Conservation (phyloP, 1,284 basidiomycete species). For the Volvariella volvacea region DNA sequence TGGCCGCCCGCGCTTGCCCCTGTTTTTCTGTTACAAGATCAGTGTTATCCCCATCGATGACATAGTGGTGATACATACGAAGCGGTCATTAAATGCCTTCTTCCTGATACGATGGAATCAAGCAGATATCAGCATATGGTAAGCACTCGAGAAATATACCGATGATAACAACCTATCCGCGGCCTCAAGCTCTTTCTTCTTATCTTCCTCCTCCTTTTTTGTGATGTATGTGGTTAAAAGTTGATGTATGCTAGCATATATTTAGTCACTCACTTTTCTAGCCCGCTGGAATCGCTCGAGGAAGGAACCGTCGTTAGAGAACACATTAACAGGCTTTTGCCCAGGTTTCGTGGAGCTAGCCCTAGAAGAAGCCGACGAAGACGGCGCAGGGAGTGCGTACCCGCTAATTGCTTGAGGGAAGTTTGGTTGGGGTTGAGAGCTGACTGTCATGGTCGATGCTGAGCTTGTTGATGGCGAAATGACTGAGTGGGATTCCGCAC, state of each 20-base stretch:
- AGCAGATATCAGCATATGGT: conserved; percentile 5
- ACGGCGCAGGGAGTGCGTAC: conserved; percentile 2
- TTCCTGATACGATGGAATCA: conserved; percentile 33
- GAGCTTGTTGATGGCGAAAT: too few species aligned
- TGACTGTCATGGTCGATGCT: too few species aligned
- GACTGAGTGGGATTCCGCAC: too few species aligned
- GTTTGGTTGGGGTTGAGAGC: neutral
- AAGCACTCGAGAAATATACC: too few species aligned
- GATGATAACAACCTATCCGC: conserved; percentile 32
- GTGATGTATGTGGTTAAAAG: neutral
- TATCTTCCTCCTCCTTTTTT: conserved; percentile 44
- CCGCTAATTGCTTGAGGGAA: neutral
- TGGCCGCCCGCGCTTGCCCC: conserved; percentile 52
- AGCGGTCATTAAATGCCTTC: conserved; percentile 51
- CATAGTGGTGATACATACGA: conserved; percentile 37
- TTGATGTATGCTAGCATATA: neutral
- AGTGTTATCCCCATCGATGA: neutral
- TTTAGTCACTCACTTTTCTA: conserved; percentile 32
- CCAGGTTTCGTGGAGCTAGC: conserved; percentile 16
- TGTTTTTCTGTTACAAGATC: conserved; percentile 37
- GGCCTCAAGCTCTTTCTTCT: conserved; percentile 46
- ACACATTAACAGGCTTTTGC: conserved; percentile 45
- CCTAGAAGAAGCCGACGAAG: neutral
- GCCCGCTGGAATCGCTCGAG: conserved; percentile 48
- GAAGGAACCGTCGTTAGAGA: conserved; percentile 55